Evolutionary conservation across 2,329 filamentous ascomycete genomes (phyloP).

Genomic region (Calonectria pseudoreteaudii): DNA sequence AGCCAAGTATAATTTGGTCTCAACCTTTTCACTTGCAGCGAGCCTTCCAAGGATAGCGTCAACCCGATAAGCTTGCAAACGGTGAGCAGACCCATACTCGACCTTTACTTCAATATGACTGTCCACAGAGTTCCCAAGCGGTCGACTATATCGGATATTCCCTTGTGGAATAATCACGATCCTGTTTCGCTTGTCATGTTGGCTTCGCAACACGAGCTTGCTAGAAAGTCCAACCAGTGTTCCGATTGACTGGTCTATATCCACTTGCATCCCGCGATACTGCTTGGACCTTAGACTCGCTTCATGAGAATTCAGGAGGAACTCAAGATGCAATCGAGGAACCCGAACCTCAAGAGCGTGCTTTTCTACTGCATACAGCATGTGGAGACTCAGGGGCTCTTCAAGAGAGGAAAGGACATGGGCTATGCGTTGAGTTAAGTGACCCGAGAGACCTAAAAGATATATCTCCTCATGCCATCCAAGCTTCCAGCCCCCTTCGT

Average conservation of each 20-base stretch:
- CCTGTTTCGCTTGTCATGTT: conserved; percentile 39
- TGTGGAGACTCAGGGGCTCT: conserved; percentile 11
- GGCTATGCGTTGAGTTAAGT: background rate
- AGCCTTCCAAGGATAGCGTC: conserved; percentile 63
- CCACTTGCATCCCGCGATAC: conserved; percentile 32
- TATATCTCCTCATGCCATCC: background rate
- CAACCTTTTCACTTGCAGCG: conserved; percentile 60
- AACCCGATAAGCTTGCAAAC: conserved; percentile 59
- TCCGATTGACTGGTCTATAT: conserved; percentile 26
- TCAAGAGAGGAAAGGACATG: conserved; percentile 18
- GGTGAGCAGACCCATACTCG: conserved; percentile 19
- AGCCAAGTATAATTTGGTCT: conserved; percentile 63
- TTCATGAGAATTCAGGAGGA: background rate
- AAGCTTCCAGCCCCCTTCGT: conserved; percentile 36
- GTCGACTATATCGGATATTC: background rate
- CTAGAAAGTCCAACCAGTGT: conserved; percentile 29
- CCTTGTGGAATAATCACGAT: conserved; percentile 55
- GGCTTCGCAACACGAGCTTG: conserved; percentile 57
- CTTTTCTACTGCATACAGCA: background rate
- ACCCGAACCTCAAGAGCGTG: background rate
- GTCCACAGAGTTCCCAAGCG: fast-evolving
- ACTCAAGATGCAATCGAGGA: conserved; percentile 39
- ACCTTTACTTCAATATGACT: conserved; percentile 54
- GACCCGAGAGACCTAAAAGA: conserved; percentile 1
- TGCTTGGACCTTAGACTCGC: conserved; percentile 22